phyloP scores from a whole-genome alignment of 371 early-diverging fungal species.

The Apophysomyces elegans region DNA sequence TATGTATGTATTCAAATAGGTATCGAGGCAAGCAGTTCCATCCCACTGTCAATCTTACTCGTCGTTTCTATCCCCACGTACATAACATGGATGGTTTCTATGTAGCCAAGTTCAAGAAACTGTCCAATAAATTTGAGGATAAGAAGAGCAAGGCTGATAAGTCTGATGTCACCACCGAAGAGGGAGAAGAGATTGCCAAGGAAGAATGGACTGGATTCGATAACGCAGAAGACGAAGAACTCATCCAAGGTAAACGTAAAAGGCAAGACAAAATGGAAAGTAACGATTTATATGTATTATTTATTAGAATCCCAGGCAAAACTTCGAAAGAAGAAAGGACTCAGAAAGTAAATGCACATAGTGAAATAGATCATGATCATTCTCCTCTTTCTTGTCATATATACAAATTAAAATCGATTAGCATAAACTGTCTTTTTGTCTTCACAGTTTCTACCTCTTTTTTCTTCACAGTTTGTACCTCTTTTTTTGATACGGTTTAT shows the following conservation, averaged over 20 bases:
- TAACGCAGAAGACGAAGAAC: slow-evolving; percentile 71
- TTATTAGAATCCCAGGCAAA: slow-evolving; percentile 31
- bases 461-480: no score
- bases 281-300: not conserved
- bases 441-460: no score
- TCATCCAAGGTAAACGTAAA: slow-evolving; percentile 56
- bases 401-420: no score
- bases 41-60: slow-evolving; percentile 80
- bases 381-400: not conserved
- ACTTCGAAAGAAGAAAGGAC: slow-evolving; percentile 29
- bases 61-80: slow-evolving; percentile 98
- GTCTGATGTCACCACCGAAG: slow-evolving; percentile 21
- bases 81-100: slow-evolving; percentile 99
- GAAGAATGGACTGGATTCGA: slow-evolving; percentile 58
- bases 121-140: slow-evolving; percentile 71
- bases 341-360: slow-evolving; percentile 11
- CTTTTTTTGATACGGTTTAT: no score
- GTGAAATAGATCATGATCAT: slow-evolving; percentile 3
- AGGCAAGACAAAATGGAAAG: not conserved
- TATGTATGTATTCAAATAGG: slow-evolving; percentile 25
- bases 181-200: slow-evolving; percentile 17
- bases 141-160: slow-evolving; percentile 34
- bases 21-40: slow-evolving; percentile 93
- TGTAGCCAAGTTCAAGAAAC: slow-evolving; percentile 96
- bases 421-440: no score